Base-by-base conservation (phyloP, 2,329 filamentous ascomycete species). In the Venturia asperata region DNA sequence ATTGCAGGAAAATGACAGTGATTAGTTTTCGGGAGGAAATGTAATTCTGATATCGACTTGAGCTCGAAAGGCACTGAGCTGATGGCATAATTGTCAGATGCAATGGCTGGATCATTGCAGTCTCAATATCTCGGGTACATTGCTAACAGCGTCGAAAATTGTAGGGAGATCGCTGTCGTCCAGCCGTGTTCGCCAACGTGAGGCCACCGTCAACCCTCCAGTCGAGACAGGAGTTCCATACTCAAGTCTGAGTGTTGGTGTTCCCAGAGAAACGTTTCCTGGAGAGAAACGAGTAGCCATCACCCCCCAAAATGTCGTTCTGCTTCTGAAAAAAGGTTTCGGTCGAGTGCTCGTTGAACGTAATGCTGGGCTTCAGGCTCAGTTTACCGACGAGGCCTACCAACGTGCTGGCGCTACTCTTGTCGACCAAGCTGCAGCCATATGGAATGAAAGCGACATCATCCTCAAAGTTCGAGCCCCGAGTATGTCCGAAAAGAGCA, bases 281-380 rank as follows among this genome's bases (percentile, higher is more conserved):
- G 85, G 87, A 66, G 92, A 96, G 78, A 86, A 88, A 52, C 89
- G 92, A 62, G 91, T 96, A 17, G 90, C 92, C 39, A 82, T 96
- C 65, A 93, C 90, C 0, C 92, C 92, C 1, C 85, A 90, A 68
- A 96, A 96, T 78, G 90, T 92, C 19, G 83, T 87, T 1, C 79
- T 95, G 0, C 78, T 96, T 1, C 84, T 92, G 68, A 95, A 95
- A 75, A 96, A 95, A 75, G 92, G 91, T 42, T 94, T 91, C 74
- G 82, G 81, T 42, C 85, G 86, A 67, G 84, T 96, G 30, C 77
- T 96, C 2, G 83, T 96, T 45, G 90, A 96, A 77, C 85, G 86
- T 24, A 90, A 90, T 45, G 91, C 91, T n/a, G 92, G 92, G 11
- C 80, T 82, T 61, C 82, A 85, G 68, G 90, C 92, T 52, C 88